Base-by-base conservation (phyloP, 169 alveolate genomes). In the Cryptosporidium sp. region DNA sequence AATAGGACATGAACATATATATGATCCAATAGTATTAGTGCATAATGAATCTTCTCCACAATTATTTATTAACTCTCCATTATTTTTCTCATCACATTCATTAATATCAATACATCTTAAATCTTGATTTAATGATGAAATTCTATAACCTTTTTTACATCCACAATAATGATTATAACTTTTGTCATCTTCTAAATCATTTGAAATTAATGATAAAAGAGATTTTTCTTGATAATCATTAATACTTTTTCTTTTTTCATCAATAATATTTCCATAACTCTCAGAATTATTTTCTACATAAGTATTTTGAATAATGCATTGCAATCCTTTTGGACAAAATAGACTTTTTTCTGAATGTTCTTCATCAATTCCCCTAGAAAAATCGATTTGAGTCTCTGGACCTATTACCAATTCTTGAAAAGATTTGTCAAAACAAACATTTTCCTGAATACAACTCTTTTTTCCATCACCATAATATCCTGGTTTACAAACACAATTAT, bases 401-500 rank as follows among this genome's bases (percentile, higher is more conserved):
- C 18, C 35, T 9, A 26, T 42, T 4, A n/a, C 2, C 37, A 23
- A 9, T 7, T 8, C 35, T 26, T 26, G 16, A 56, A 23, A 8
- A 56, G 8, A 14, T 0, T 37, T 31, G 33, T 48, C 44, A 37
- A 37, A 26, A 53, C 89, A 80, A 21, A 80, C 21, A 42, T 80
- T 80, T 26, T 80, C 75, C 56, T 80, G 73, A 12, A 80, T 21
- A 65, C 89, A 80, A 42, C 48, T n/a, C 45, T 62, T 62, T 62
- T 80, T 80, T 37, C 89, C 89, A 65, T 80, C 94, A n/a, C 94
- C 94, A 67, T 89, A 91, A 62, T 85, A 92, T 52, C 93, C 73
- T 60, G 70, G 92, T 71, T 87, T 84, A 85, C 94, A 92, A 29
- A 68, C 62, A 89, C 94, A 92, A 23, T 91, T 75, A 48, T 71